Base-by-base conservation (phyloP, 2,329 filamentous ascomycete species). In the Xylaria sp. region DNA sequence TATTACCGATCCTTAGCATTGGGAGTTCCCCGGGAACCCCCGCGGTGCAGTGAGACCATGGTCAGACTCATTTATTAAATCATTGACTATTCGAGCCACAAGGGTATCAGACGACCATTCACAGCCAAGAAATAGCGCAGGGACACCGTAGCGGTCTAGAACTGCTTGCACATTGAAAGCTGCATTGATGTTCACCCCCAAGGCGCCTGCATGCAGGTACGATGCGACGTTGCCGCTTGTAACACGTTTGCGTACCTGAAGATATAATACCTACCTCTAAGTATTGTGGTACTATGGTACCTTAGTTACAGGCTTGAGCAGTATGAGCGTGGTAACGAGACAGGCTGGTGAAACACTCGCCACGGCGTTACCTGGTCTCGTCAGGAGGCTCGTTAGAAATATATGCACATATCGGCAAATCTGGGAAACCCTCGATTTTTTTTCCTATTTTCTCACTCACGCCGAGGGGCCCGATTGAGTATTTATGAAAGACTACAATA, bases 291-390 rank as follows among this genome's bases (percentile, higher is more conserved):
- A n/a, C n/a, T n/a, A n/a, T n/a, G n/a, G n/a, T n/a, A n/a, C n/a
- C n/a, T n/a, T n/a, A n/a, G n/a, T n/a, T n/a, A n/a, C n/a, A 48
- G 46, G 59, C 63, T 61, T n/a, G 58, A 45, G 36, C 39, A 25
- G 46, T 60, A 39, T 28, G 50, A 46, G 78, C 97, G 93, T 70
- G 90, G 93, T 5, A 84, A 80, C 72, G 97, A 83, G 70, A 97
- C 86, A 78, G 93, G 94, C 84, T 97, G 94, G 66, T 68, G 66
- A 66, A 63, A 68, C 66, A 58, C 28, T 68, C 23, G 57, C 57
- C 46, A 60, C 28, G 23, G 60, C 63, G 52, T 57, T 55, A 53
- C 59, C 46, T 52, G 13, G 45, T 43, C 32, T 61, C 86, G 71
- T 36, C 25, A 55, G 28, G 28, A 34, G 15, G 50, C 28, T 53